Evolutionary conservation across 768 basidiomycete genomes (phyloP).

Genomic region (Kwoniella bestiolae): DNA sequence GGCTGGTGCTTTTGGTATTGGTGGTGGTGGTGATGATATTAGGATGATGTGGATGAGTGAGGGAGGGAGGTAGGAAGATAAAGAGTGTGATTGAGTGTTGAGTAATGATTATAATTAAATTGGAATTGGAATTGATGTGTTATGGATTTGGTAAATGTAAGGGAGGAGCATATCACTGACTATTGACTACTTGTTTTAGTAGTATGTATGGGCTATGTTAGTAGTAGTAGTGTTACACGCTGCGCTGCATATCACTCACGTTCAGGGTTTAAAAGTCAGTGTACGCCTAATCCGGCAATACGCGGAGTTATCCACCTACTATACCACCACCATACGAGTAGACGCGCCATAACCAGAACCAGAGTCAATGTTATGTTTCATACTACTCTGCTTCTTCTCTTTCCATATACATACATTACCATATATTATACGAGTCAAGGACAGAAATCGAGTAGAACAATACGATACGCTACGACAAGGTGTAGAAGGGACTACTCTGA

Average conservation of each 20-base stretch:
- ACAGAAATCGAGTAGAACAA: neutral
- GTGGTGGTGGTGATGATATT: neutral
- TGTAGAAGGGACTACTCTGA: too few relatives aligned
- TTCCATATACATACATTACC: neutral
- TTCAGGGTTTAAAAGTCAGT: slow-evolving; percentile 3
- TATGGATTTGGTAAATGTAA: neutral
- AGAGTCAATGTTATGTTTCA: too few relatives aligned
- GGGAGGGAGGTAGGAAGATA: neutral
- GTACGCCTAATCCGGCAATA: slow-evolving; percentile 21
- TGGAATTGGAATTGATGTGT: neutral
- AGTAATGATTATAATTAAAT: neutral
- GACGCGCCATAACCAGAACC: neutral
- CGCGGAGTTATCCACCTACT: slow-evolving; percentile 4
- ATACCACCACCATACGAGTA: neutral
- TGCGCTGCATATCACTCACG: neutral
- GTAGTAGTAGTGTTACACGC: neutral
- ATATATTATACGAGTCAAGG: slow-evolving; percentile 1
- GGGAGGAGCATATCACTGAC: too few relatives aligned
- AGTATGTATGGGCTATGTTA: neutral
- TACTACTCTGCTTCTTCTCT: neutral
- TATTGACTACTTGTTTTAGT: too few relatives aligned
- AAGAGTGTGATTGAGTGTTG: neutral
- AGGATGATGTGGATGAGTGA: too few relatives aligned
- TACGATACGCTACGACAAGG: neutral
- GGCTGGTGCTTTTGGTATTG: neutral